Conservation (phyloP, 2,329 filamentous ascomycete genomes). For the Aspergillus sp. region DNA sequence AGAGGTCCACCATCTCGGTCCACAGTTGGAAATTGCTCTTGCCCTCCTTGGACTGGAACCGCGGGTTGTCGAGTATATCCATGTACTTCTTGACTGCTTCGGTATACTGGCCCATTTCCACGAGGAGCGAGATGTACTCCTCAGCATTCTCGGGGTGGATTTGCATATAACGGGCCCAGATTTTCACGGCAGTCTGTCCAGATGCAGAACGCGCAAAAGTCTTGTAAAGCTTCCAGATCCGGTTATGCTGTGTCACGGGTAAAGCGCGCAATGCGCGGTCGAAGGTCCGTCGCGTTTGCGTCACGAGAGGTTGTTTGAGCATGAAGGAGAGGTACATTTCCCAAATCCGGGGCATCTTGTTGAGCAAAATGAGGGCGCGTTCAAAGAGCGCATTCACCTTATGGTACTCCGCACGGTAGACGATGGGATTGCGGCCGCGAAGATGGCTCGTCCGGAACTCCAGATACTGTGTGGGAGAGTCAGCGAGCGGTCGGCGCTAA, state of each 20-base stretch:
- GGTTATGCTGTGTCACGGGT: conserved; percentile 90
- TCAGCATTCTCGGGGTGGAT: conserved; percentile 93
- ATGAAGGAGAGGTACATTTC: conserved; percentile 94
- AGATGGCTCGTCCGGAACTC: conserved; percentile 79
- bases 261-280: conserved; percentile 88
- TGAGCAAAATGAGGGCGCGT: conserved; percentile 83
- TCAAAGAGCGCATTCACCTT: conserved; percentile 97
- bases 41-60: conserved; percentile 86
- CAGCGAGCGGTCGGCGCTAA: conserved; percentile 13
- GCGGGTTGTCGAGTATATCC: conserved; percentile 82
- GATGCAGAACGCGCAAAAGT: conserved; percentile 88
- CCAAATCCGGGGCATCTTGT: conserved; percentile 99
- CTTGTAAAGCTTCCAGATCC: conserved; percentile 89
- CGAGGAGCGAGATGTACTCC: conserved; percentile 87
- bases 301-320: conserved; percentile 86
- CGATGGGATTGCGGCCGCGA: conserved; percentile 75
- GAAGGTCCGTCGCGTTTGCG: conserved; percentile 80
- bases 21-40: conserved; percentile 96
- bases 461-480: conserved; percentile 63
- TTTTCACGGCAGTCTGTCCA: conserved; percentile 84
- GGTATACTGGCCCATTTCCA: conserved; percentile 78
- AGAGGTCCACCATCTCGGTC: conserved; percentile 93
- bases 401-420: conserved; percentile 74
- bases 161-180: conserved; percentile 96
- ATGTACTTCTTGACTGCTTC: conserved; percentile 92